Base-by-base conservation (phyloP, 192 early-diverging fungal species). In the Podila horticola region DNA sequence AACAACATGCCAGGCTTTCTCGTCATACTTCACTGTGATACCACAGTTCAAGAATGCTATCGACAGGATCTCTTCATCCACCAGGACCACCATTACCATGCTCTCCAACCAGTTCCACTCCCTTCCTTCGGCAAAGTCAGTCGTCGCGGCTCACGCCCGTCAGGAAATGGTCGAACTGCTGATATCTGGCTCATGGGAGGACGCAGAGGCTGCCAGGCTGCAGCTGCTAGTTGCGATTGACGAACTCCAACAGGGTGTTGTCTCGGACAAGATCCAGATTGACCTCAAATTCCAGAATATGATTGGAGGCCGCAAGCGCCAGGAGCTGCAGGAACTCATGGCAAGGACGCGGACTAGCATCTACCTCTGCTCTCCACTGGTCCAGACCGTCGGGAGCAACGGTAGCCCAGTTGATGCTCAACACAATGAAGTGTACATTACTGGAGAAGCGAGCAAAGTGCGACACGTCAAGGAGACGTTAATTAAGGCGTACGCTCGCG, bases 331-430 rank as follows among this genome's bases (percentile, higher is more conserved):
- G 64, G 72, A 85, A 6, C 85, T 95, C 55, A 94, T 94, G 91
- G 87, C 89, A 60, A 89, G 88, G 59, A 91, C 88, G 9, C 52
- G 83, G 62, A 92, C 91, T 34, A 95, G 88, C 72, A 90, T 95
- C 45, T 95, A 95, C 72, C 64, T 96, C 33, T 90, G 92, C 30
- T 87, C 87, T 0, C 89, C 92, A 33, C 88, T 73, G 68, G 69
- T 64, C 17, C 72, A 71, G 71, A 84, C 82, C 24, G 65, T 72
- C 65, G 83, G 75, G 55, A 73, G 72, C 49, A 59, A 62, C 36
- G 62, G 64, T 20, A 60, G 38, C 52, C 67, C 63, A 13, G 50
- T 82, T 29, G 72, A 79, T 41, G 52, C 71, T 31, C 65, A 48
- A 34, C 34, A 75, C 30, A 88, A 85, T 50, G 75, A 72, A 12